Conservation (phyloP, 345 rosid species). For the Camelina neglecta region DNA sequence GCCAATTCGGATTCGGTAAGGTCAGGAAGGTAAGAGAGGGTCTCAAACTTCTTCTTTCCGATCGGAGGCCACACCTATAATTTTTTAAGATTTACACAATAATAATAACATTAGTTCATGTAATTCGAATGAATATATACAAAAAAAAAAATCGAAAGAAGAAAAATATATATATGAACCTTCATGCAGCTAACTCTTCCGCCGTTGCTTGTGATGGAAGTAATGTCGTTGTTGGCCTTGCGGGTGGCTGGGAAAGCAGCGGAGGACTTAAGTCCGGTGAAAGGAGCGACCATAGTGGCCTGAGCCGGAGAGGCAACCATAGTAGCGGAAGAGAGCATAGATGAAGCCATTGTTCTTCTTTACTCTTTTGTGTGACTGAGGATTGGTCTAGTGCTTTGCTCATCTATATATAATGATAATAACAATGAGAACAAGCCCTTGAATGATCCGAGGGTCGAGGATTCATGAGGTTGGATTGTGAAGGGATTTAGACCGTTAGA, state of each 20-base stretch:
- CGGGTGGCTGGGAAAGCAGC: slow-evolving; percentile 52
- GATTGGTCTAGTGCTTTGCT: not conserved
- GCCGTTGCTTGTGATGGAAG: slow-evolving; percentile 56
- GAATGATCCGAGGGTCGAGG: slow-evolving; percentile 43
- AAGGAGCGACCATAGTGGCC: slow-evolving; percentile 59
- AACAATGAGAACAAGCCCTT: not conserved
- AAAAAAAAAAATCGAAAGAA: not conserved
- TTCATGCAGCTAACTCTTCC: slow-evolving; percentile 60
- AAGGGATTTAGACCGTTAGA: slow-evolving; percentile 47
- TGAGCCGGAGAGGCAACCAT: slow-evolving; percentile 55
- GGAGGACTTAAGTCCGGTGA: slow-evolving; percentile 55
- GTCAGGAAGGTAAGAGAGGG: slow-evolving; percentile 58
- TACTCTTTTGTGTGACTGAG: slow-evolving; percentile 28
- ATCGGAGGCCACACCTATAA: slow-evolving; percentile 55
- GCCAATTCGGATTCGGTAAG: slow-evolving; percentile 36
- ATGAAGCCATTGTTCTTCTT: slow-evolving; percentile 56
- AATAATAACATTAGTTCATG: not conserved
- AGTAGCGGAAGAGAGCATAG: slow-evolving; percentile 58
- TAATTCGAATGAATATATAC: not conserved
- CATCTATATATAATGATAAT: slow-evolving; percentile 49
- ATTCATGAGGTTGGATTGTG: slow-evolving; percentile 19
- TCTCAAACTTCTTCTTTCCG: slow-evolving; percentile 58
- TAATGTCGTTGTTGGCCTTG: slow-evolving; percentile 50
- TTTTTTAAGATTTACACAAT: not conserved
- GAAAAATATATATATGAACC: slow-evolving; percentile 34